A percentile compares a stretch with the other conserved stretches of the same genome.
These are phyloP conservation scores for Guadua angustifolia DNA, from an alignment of 176 grass and related monocot genomes.

Conservation along the genomic window DNA sequence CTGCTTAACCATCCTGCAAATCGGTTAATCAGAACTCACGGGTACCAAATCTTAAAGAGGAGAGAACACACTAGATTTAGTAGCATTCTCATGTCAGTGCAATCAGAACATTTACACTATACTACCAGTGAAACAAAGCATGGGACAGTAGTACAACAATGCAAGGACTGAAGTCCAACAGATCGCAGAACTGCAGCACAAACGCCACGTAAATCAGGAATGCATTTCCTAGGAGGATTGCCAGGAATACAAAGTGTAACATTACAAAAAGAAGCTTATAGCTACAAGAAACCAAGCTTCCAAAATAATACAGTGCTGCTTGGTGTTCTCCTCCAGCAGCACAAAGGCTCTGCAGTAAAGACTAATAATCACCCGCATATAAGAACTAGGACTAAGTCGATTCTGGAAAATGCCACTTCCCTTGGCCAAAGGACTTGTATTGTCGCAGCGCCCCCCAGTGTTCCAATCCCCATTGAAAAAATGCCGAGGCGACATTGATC, in stretches of 20 bases:
- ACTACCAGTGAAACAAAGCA: not conserved
- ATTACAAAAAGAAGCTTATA: constrained; percentile 13
- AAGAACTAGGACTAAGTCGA: not conserved
- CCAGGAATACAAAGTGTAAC: constrained; percentile 22
- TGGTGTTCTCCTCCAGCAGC: not conserved
- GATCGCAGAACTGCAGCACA: not conserved
- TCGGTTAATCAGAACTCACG: too few relatives aligned
- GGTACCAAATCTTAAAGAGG: not conserved
- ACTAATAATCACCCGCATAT: not conserved
- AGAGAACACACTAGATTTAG: not conserved
- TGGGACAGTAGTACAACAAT: not conserved
- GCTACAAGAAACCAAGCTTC: constrained; percentile 18
- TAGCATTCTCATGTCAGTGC: not conserved
- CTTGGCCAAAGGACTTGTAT: constrained; percentile 67
- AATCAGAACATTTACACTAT: not conserved
- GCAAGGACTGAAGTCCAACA: not conserved
- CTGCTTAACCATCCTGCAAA: too few relatives aligned
- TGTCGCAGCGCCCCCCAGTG: constrained; percentile 73
- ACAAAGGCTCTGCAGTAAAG: constrained; percentile 25
- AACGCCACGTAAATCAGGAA: not conserved
- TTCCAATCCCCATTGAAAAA: constrained; percentile 91
- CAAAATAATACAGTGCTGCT: not conserved
- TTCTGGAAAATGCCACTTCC: constrained; percentile 63
- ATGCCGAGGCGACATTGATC: constrained; percentile 82
- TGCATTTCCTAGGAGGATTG: not conserved